Conservation (phyloP, 192 early-diverging fungal species). For the Tieghemiomyces parasiticus region DNA sequence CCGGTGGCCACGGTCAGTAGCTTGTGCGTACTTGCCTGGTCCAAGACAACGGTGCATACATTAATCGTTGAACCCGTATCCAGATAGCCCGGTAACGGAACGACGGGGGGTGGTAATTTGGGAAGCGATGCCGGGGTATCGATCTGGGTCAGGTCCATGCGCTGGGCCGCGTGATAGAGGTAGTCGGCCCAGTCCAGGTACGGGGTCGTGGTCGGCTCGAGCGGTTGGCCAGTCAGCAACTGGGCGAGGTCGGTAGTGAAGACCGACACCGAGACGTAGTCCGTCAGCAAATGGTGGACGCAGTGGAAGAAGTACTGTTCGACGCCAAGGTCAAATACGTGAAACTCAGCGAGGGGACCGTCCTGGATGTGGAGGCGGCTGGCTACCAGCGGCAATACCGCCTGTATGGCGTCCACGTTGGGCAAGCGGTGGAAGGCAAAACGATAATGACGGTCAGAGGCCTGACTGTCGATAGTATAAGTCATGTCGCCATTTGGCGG, state of each 20-base stretch:
- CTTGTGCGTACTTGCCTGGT: neutral
- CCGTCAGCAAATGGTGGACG: conserved; percentile 1
- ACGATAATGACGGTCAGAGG: neutral
- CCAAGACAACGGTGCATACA: neutral
- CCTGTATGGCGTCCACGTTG: neutral
- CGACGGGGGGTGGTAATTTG: too few species aligned
- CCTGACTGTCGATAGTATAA: neutral
- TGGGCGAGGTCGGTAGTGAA: neutral
- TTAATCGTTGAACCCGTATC: neutral
- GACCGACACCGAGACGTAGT: neutral
- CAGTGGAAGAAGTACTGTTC: neutral
- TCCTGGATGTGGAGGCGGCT: neutral
- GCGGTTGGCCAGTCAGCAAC: neutral
- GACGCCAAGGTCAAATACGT: neutral
- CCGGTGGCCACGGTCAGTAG: neutral
- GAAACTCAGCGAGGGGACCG: neutral
- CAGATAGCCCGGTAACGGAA: neutral
- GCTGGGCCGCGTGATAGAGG: neutral
- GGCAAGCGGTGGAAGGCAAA: neutral
- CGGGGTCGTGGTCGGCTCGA: neutral
- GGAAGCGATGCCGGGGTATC: neutral
- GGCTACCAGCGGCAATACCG: neutral
- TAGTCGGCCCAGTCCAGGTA: neutral
- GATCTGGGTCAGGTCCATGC: neutral
- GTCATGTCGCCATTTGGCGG: too few species aligned